Percentiles rank a stretch among this genome's conserved stretches.
phyloP scores from a whole-genome alignment of 2,329 filamentous ascomycete species.

The Aurifilum marmelostoma region DNA sequence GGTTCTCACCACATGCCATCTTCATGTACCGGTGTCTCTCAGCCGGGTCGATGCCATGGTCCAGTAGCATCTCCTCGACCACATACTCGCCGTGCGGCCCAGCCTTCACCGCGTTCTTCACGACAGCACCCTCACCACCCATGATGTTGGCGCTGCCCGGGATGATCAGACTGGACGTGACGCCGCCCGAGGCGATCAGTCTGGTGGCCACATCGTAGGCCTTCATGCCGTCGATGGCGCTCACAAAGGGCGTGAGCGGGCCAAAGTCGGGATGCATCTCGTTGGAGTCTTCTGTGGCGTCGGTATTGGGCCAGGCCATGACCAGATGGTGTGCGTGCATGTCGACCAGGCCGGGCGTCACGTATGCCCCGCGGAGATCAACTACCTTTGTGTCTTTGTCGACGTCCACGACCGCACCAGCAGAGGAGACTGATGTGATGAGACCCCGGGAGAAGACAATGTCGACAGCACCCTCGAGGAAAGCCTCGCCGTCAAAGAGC shows the following conservation, averaged over 20 bases:
- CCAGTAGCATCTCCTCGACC: constrained; percentile 47
- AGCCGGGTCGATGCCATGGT: constrained; percentile 40
- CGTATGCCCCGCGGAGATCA: constrained; percentile 42
- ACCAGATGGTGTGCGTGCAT: constrained; percentile 50
- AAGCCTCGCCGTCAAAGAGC: constrained; percentile 47
- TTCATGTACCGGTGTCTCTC: constrained; percentile 47
- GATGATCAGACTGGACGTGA: constrained; percentile 50
- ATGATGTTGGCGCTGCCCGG: constrained; percentile 50
- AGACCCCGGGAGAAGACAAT: constrained; percentile 44
- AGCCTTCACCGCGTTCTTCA: constrained; percentile 45
- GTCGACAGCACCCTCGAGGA: constrained; percentile 40
- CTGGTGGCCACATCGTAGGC: constrained; percentile 43
- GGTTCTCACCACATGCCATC: constrained; percentile 52
- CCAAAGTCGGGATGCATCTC: constrained; percentile 40
- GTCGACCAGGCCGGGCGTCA: constrained; percentile 50
- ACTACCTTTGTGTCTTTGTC: constrained; percentile 31
- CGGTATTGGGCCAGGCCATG: constrained; percentile 39
- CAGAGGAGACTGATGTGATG: constrained; percentile 37
- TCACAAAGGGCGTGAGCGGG: constrained; percentile 43
- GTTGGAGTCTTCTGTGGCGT: constrained; percentile 41
- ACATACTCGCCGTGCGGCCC: constrained; percentile 43
- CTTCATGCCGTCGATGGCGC: constrained; percentile 46
- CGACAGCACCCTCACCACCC: constrained; percentile 47
- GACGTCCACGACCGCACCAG: constrained; percentile 25
- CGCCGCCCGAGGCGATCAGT: constrained; percentile 47